Evolutionary conservation across 2,329 filamentous ascomycete genomes (phyloP).

Genomic region (Cercospora brassicicola): DNA sequence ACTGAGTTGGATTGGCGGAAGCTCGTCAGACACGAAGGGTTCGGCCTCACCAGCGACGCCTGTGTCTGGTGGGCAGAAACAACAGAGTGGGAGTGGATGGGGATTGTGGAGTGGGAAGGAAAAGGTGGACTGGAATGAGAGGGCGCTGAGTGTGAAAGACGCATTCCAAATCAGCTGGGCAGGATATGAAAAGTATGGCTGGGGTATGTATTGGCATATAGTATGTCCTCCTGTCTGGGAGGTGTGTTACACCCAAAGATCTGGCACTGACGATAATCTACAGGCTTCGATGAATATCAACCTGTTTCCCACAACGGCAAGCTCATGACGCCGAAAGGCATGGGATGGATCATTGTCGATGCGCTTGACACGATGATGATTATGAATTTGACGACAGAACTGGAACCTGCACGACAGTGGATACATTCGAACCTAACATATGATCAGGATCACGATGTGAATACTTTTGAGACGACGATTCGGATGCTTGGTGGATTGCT

Average conservation of each 20-base stretch:
- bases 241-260: neutral
- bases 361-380: slow-evolving; percentile 94
- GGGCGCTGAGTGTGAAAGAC: slow-evolving; percentile 79
- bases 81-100: slow-evolving; percentile 31
- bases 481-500: slow-evolving; percentile 93
- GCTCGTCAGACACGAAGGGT: slow-evolving; percentile 6
- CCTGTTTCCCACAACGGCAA: slow-evolving; percentile 75
- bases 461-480: slow-evolving; percentile 96
- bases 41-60: neutral
- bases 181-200: slow-evolving; percentile 87
- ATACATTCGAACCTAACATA: slow-evolving; percentile 77
- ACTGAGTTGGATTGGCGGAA: slow-evolving; percentile 27
- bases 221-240: slow-evolving; percentile 22
- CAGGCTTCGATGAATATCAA: slow-evolving; percentile 77
- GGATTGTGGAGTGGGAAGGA: slow-evolving; percentile 58
- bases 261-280: slow-evolving; percentile 6
- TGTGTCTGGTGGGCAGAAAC: slow-evolving; percentile 18
- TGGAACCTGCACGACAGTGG: slow-evolving; percentile 86
- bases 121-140: slow-evolving; percentile 69
- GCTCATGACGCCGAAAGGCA: slow-evolving; percentile 82
- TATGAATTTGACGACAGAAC: slow-evolving; percentile 89
- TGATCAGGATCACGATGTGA: slow-evolving; percentile 92
- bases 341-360: slow-evolving; percentile 98
- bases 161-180: slow-evolving; percentile 91
- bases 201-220: slow-evolving; percentile 64